Conservation (phyloP, 345 rosid genomes). For the Eucalyptus lansdowneana region DNA sequence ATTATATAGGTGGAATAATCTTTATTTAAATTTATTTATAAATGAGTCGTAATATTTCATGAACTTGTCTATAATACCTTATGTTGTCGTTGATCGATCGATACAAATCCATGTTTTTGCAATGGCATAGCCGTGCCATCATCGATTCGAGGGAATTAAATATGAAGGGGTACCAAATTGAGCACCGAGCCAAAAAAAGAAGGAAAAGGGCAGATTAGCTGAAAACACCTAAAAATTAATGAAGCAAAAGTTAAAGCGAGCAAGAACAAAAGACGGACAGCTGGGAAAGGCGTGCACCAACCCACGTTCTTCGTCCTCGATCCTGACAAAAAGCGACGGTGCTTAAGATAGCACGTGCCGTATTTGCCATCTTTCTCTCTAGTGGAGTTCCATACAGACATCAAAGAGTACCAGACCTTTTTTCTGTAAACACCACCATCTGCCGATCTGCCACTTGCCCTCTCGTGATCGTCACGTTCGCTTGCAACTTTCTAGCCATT, state of each 20-base stretch:
- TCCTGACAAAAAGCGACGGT: background rate
- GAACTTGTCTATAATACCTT: background rate
- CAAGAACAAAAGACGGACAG: background rate
- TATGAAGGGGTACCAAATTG: background rate
- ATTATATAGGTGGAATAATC: too few species aligned
- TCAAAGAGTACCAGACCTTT: background rate
- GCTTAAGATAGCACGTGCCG: background rate
- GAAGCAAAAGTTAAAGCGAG: background rate
- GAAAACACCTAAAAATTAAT: background rate
- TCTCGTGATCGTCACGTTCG: background rate
- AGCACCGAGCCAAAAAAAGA: background rate
- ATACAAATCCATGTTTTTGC: background rate
- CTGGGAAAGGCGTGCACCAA: background rate
- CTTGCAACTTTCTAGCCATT: background rate
- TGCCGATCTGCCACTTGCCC: background rate
- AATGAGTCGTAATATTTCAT: rapidly evolving
- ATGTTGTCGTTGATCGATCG: rapidly evolving
- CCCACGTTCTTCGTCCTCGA: background rate
- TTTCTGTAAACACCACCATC: background rate
- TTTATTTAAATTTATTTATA: too few species aligned
- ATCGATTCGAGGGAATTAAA: background rate
- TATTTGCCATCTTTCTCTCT: background rate
- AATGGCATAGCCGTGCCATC: background rate
- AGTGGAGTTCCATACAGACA: background rate
- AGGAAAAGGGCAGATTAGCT: background rate